Percentiles rank a stretch among this genome's conserved stretches.
Evolutionary conservation across 179 eudicot genomes (phyloP).

Genomic region (Kewa caespitosa): DNA sequence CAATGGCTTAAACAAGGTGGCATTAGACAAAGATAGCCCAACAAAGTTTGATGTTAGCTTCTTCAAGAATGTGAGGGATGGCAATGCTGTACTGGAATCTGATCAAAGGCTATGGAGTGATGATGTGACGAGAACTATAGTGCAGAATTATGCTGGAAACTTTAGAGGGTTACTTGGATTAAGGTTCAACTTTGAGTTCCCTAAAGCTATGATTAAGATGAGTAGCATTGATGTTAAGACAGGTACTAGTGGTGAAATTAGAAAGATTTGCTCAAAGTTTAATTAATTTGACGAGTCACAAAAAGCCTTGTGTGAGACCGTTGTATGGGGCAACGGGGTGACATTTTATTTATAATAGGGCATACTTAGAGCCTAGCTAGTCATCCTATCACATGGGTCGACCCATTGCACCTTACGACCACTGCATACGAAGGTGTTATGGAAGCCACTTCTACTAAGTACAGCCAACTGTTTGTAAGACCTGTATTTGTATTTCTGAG

Average conservation of each 20-base stretch:
- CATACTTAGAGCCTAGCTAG: too few species aligned
- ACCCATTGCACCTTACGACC: too few species aligned
- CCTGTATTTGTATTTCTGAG: too few species aligned
- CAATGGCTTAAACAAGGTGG: constrained; percentile 50
- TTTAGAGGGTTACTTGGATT: constrained; percentile 61
- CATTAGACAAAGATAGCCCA: constrained; percentile 48
- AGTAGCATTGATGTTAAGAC: constrained; percentile 69
- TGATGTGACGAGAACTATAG: constrained; percentile 35
- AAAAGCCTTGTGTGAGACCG: too few species aligned
- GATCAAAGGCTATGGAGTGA: constrained; percentile 73
- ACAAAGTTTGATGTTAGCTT: constrained; percentile 49
- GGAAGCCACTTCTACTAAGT: too few species aligned
- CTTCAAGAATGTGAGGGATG: constrained; percentile 65
- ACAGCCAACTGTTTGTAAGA: too few species aligned
- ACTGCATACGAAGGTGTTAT: too few species aligned
- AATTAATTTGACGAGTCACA: constrained; percentile 27
- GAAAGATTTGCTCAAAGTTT: constrained; percentile 58
- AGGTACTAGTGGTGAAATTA: constrained; percentile 61
- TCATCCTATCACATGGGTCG: too few species aligned
- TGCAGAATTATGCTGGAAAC: constrained; percentile 59
- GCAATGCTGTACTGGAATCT: constrained; percentile 66
- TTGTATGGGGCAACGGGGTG: too few species aligned
- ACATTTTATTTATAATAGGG: too few species aligned
- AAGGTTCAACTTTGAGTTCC: constrained; percentile 58
- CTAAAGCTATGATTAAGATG: constrained; percentile 74